phyloP scores from a whole-genome alignment of 371 early-diverging fungal species.

The Rhizomucor pusillus region DNA sequence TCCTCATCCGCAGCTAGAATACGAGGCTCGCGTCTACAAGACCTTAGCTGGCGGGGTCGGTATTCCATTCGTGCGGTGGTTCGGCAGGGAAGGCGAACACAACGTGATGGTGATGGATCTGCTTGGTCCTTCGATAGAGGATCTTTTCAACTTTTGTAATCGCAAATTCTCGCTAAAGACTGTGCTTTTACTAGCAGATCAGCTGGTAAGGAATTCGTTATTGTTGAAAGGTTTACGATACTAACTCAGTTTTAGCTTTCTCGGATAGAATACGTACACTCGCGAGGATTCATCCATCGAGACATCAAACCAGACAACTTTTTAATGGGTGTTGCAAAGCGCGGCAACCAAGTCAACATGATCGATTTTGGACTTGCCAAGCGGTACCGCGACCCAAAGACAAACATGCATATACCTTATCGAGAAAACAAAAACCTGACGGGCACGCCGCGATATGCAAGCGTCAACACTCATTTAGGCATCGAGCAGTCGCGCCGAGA shows the following conservation, averaged over 20 bases:
- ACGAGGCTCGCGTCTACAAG: slow-evolving; percentile 95
- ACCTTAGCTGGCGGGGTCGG: slow-evolving; percentile 94
- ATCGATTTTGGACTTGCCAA: slow-evolving; percentile 99
- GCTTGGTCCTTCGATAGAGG: slow-evolving; percentile 97
- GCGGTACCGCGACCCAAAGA: slow-evolving; percentile 92
- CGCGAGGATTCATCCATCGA: slow-evolving; percentile 79
- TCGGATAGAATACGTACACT: slow-evolving; percentile 97
- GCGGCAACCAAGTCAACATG: slow-evolving; percentile 95
- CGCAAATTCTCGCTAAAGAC: slow-evolving; percentile 97
- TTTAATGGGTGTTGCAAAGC: slow-evolving; percentile 95
- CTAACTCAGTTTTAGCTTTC: slow-evolving; percentile 66
- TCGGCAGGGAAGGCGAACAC: slow-evolving; percentile 89
- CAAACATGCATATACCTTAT: slow-evolving; percentile 96
- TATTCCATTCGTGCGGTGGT: slow-evolving; percentile 95
- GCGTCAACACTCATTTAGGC: slow-evolving; percentile 98
- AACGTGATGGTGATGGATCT: slow-evolving; percentile 98
- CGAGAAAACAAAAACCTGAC: slow-evolving; percentile 98
- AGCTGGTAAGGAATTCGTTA: slow-evolving; percentile 73
- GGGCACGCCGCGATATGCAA: slow-evolving; percentile 99
- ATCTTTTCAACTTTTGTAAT: slow-evolving; percentile 98
- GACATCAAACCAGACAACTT: slow-evolving; percentile 99
- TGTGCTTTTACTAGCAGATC: slow-evolving; percentile 96
- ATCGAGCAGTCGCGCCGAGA: slow-evolving; percentile 99
- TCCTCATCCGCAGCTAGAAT: slow-evolving; percentile 95
- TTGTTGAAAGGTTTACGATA: neutral